Evolutionary conservation across 177 flowering plant genomes (phyloP).

Genomic region (Vitis hybrid): DNA sequence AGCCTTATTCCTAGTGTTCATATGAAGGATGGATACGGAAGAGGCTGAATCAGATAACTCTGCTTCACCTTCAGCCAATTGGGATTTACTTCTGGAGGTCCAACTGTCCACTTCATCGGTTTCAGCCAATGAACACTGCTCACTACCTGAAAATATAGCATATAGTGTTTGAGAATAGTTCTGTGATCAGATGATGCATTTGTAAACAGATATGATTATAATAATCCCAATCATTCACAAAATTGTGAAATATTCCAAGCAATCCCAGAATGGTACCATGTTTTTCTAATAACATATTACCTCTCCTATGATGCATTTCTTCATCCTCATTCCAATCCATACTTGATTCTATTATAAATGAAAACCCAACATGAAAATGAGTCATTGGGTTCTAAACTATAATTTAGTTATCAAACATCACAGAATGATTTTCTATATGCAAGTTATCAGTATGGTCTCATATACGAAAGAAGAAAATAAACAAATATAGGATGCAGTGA

Average conservation of each 20-base stretch:
- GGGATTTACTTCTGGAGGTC: conserved; percentile 10
- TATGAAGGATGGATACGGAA: conserved; percentile 17
- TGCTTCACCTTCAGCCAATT: conserved; percentile 10
- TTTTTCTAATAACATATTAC: too few relatives aligned
- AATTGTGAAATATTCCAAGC: too few relatives aligned
- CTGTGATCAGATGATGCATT: neutral
- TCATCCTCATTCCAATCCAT: neutral
- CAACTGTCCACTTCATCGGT: conserved; percentile 12
- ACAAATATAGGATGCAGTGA: neutral
- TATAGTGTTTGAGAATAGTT: neutral
- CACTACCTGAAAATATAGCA: conserved; percentile 20
- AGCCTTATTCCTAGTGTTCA: conserved; percentile 1
- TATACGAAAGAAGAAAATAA: neutral
- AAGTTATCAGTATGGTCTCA: neutral
- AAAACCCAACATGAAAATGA: neutral
- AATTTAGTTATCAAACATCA: neutral
- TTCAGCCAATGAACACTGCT: conserved; percentile 6
- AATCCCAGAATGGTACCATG: too few relatives aligned
- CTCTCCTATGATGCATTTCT: too few relatives aligned
- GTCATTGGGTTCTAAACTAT: too few relatives aligned
- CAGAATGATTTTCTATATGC: neutral
- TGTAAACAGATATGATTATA: neutral
- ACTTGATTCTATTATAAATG: neutral
- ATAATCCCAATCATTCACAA: neutral
- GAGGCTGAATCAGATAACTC: conserved; percentile 34